phyloP scores from a whole-genome alignment of 139 green algal genomes.

The Chlamydomonas incerta region DNA sequence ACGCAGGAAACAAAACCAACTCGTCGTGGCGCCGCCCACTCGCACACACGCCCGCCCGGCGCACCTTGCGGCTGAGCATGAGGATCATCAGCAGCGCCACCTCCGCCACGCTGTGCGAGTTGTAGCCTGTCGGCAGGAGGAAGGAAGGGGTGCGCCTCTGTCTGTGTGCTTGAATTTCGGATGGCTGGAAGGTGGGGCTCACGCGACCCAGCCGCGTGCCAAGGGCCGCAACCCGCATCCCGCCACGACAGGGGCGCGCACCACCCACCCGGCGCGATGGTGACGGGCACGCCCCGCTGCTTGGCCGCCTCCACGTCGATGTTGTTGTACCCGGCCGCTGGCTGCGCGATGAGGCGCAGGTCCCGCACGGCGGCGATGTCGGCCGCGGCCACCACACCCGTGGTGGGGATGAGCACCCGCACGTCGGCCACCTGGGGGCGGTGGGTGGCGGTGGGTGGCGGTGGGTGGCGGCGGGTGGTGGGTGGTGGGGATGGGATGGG shows the following conservation, averaged over 20 bases:
- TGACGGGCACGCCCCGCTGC: constrained; percentile 57
- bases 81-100: constrained; percentile 67
- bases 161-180: no score
- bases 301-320: constrained; percentile 61
- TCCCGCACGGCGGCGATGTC: constrained; percentile 49
- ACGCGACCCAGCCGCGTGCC: no score
- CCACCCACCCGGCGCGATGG: constrained; percentile 56
- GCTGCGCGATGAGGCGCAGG: constrained; percentile 60
- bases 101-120: constrained; percentile 54
- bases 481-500: no score
- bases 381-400: constrained; percentile 41
- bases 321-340: constrained; percentile 66
- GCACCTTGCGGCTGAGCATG: constrained; percentile 64
- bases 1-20: no score
- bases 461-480: background rate
- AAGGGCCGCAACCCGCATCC: no score
- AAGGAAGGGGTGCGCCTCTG: no score
- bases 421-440: constrained; percentile 27
- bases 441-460: background rate
- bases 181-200: background rate
- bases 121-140: constrained; percentile 52
- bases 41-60: no score
- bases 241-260: no score
- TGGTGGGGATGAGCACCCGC: constrained; percentile 69
- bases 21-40: no score